phyloP scores from a whole-genome alignment of 305 asterid species.

The Fraxinus albicans region DNA sequence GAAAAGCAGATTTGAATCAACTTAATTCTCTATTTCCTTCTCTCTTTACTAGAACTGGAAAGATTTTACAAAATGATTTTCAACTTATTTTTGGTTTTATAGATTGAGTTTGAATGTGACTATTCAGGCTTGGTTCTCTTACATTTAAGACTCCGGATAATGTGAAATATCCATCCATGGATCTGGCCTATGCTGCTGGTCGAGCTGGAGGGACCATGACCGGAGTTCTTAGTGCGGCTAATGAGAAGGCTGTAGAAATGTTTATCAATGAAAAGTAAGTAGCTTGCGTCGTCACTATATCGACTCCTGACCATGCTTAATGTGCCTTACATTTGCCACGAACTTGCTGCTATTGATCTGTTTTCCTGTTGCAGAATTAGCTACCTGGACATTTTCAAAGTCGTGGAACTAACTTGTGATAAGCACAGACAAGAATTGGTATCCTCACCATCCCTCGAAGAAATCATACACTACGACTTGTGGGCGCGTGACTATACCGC shows the following conservation, averaged over 20 bases:
- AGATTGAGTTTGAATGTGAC: constrained; percentile 9
- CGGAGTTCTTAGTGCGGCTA: constrained; percentile 93
- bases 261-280: constrained; percentile 75
- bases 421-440: constrained; percentile 70
- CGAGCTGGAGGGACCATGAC: constrained; percentile 98
- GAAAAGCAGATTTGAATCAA: neutral
- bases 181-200: constrained; percentile 91
- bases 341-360: neutral
- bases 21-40: neutral
- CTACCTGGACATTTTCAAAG: constrained; percentile 83
- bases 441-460: constrained; percentile 71
- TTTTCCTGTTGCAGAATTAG: constrained; percentile 56
- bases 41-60: neutral
- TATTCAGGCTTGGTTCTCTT: constrained; percentile 68
- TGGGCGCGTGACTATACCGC: constrained; percentile 91
- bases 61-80: too few species aligned
- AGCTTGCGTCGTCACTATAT: neutral
- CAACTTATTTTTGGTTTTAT: neutral
- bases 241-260: constrained; percentile 91
- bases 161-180: constrained; percentile 94
- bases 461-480: constrained; percentile 78
- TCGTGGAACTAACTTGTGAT: constrained; percentile 83
- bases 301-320: too few species aligned
- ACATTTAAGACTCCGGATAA: constrained; percentile 53
- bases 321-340: neutral